Evolutionary conservation across 164 flowering plant genomes (phyloP), one percentile per base, ranked within the genome.

Genomic region (Tinospora cordifolia): DNA sequence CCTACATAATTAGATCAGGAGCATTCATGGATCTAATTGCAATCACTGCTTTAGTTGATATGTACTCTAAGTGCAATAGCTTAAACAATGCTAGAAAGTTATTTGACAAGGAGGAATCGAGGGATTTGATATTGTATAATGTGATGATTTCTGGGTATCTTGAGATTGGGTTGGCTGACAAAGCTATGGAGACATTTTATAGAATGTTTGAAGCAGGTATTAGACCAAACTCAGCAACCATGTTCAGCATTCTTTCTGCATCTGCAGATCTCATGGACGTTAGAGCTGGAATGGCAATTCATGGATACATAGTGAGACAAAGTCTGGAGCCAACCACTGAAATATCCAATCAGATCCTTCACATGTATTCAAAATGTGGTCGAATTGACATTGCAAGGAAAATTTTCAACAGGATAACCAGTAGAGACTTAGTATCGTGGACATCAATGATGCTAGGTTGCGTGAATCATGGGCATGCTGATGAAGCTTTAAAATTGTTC

Each of bases 401-500:
- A 39, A 66, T 88, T 68, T 87, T 90, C 66, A 59, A 79, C 46
- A 49, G 65, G 70, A 76, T 84, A 63, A 73, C 67, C 54, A 10
- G 65, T 36, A 86, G 71, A 77, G 90, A 88, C 75, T 63, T 79
- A 75, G 84, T 85, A 1, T 81, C 88, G 2, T 88, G 86, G 87
- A 83, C 89, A 57, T 82, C 88, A 26, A 75, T 88, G 82, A 87
- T 88, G 81, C 81, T 75, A 76, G 81, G 85, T 59, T 81, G 75
- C 72, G 80, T 77, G 49, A 57, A 60, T 47, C 73, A 75, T 41
- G 85, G 81, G 57, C 74, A 75, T 69, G 76, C 81, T 60, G 76
- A 81, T 71, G 83, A 83, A 81, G 82, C 83, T 36, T 63, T 85
- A 47, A 30, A 60, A 17, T 58, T 88, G 75, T 85, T 82, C 74